These are phyloP conservation scores for Kernera saxatilis DNA, from an alignment of 345 rosid species.

Conservation along the genomic window DNA sequence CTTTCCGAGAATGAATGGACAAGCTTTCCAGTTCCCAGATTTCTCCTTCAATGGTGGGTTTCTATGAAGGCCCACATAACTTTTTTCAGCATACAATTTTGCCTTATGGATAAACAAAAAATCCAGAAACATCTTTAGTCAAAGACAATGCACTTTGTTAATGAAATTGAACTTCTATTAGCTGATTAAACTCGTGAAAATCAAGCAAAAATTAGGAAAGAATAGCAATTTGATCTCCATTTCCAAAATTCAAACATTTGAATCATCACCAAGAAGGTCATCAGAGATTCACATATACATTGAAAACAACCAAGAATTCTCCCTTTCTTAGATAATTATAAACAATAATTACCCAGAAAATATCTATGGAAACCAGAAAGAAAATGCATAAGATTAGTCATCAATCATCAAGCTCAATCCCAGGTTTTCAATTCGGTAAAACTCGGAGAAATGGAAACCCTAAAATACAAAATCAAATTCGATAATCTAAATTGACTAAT, in stretches of 20 bases:
- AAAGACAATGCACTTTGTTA: background rate
- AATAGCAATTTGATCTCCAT: background rate
- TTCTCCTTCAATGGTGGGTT: conserved; percentile 71
- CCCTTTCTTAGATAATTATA: too few relatives aligned
- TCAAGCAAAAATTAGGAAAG: background rate
- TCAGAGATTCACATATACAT: background rate
- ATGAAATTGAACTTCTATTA: background rate
- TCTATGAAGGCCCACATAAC: conserved; percentile 72
- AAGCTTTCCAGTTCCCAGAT: conserved; percentile 94
- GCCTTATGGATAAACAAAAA: conserved; percentile 34
- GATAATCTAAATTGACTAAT: too few relatives aligned
- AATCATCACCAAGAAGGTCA: background rate
- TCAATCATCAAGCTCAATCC: too few relatives aligned
- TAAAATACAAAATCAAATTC: too few relatives aligned
- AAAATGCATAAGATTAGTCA: too few relatives aligned
- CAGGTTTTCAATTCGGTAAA: too few relatives aligned
- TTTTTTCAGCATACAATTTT: conserved; percentile 72
- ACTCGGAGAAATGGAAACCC: too few relatives aligned
- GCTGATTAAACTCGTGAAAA: too few relatives aligned
- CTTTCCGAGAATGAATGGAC: conserved; percentile 88
- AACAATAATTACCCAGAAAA: too few relatives aligned
- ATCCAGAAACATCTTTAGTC: background rate
- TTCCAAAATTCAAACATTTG: background rate
- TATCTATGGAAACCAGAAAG: too few relatives aligned
- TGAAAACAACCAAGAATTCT: too few relatives aligned